Percentiles rank a stretch among this genome's conserved stretches.
phyloP scores from a whole-genome alignment of 768 basidiomycete species.

The Suillus clintonianus region DNA sequence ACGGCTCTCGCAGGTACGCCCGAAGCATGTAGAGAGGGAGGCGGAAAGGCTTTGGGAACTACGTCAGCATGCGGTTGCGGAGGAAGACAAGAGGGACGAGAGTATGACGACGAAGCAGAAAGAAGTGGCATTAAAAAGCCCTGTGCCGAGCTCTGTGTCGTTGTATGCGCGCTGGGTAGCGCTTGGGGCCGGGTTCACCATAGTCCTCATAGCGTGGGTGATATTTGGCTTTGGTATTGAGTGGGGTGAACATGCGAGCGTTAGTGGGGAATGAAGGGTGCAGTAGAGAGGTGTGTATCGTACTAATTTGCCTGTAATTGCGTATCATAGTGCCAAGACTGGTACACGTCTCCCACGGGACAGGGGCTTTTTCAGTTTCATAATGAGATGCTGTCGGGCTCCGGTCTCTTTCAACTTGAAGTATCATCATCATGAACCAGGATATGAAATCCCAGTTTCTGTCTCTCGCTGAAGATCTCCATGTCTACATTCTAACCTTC shows the following conservation, averaged over 20 bases:
- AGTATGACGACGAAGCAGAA: not conserved
- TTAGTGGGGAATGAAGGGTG: slow-evolving; percentile 25
- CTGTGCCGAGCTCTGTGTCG: not conserved
- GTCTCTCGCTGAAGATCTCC: too few relatives aligned
- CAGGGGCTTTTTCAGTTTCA: too few relatives aligned
- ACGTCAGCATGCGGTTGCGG: slow-evolving; percentile 1
- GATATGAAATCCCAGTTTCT: too few relatives aligned
- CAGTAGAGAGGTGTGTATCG: too few relatives aligned
- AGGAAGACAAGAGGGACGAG: not conserved
- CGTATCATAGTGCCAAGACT: too few relatives aligned
- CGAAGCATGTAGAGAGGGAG: slow-evolving; percentile 29
- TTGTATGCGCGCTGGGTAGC: slow-evolving; percentile 20
- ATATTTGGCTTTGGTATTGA: slow-evolving; percentile 44
- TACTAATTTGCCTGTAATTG: too few relatives aligned
- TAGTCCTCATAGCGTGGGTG: slow-evolving; percentile 42
- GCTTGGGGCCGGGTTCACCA: slow-evolving; percentile 19
- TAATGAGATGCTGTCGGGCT: too few relatives aligned
- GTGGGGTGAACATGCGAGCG: slow-evolving; percentile 43
- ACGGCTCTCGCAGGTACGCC: slow-evolving; percentile 38
- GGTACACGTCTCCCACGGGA: too few relatives aligned
- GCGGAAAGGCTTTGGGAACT: slow-evolving; percentile 28
- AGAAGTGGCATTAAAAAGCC: slow-evolving; percentile 6
- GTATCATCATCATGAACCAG: too few relatives aligned
- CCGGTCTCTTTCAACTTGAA: too few relatives aligned
- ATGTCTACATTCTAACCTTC: too few relatives aligned